Percentiles rank a stretch among this genome's conserved stretches.
Evolutionary conservation across 306 rosid species (phyloP).

Genomic region (Inga oerstediana): DNA sequence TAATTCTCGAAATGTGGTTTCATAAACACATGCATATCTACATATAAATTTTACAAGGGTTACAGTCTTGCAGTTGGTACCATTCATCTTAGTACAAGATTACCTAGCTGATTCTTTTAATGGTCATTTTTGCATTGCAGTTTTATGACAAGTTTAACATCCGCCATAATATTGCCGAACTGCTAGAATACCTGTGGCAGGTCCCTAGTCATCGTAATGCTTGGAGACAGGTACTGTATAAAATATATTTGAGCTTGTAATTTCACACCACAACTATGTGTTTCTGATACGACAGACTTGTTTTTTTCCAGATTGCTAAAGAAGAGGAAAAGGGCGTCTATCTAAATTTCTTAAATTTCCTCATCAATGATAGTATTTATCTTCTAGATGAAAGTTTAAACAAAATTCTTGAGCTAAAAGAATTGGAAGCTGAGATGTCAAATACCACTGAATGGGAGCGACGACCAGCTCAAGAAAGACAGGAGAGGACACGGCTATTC

Average conservation of each 20-base stretch:
- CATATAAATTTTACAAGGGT: not conserved
- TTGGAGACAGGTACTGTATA: constrained; percentile 81
- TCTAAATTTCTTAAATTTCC: constrained; percentile 93
- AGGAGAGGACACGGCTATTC: constrained; percentile 93
- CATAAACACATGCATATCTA: not conserved
- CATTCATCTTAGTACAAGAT: constrained; percentile 12
- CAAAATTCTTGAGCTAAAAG: constrained; percentile 96
- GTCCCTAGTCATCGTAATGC: constrained; percentile 99
- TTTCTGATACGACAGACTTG: constrained; percentile 29
- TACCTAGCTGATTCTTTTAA: constrained; percentile 35
- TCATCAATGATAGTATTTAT: constrained; percentile 94
- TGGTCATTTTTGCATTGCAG: constrained; percentile 57
- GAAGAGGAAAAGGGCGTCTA: constrained; percentile 99
- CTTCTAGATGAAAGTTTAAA: constrained; percentile 98
- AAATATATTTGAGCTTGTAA: not conserved
- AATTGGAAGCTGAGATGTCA: constrained; percentile 98
- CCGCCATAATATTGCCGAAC: constrained; percentile 97
- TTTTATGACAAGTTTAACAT: constrained; percentile 97
- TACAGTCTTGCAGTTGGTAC: constrained; percentile 21
- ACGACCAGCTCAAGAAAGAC: constrained; percentile 93
- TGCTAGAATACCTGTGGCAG: constrained; percentile 98
- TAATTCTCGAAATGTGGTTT: constrained; percentile 1
- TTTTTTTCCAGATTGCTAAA: constrained; percentile 91
- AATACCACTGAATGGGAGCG: constrained; percentile 91
- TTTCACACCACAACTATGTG: constrained; percentile 1